Evolutionary conservation across 192 early-diverging fungal genomes (phyloP), one percentile per base, ranked within the genome.

Genomic region (Rhizoclosmatium sp.): DNA sequence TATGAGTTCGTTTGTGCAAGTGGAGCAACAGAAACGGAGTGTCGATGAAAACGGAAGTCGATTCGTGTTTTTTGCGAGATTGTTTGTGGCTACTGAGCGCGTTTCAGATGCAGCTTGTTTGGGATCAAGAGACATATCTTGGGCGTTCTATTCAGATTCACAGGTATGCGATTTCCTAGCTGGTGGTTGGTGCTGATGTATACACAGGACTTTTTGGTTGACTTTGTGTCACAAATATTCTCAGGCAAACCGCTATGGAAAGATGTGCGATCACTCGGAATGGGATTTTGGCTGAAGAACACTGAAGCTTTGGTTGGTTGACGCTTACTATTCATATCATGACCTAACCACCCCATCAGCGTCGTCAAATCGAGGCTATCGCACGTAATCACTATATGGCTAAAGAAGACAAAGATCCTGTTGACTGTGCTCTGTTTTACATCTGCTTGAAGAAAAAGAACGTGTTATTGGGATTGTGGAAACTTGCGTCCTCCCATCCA

Each of bases 71-170:
- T 85, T 88, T 73, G 76, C 93, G 59, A 79, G 91, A 84, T 86
- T 92, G 47, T 94, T 87, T 85, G 88, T 91, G 19, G 51, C 69
- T 3, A 71, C 48, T 39, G 41, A 56, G n/a, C 19, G 9, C 4
- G 41, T 19, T 21, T 10, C 16, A 21, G 69, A 75, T 16, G 44
- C 21, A 12, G 7, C 1, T 7, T 14, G 31, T 10, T 46, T 90
- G 31, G 68, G 73, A 2, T 65, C 82, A 9, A 21, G 95, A 47
- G 96, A 97, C 70, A 90, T 92, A 67, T 79, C 81, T 66, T 98
- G 95, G 95, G 98, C 93, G 3, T 87, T 92, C 46, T 94, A 94
- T 78, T 96, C 93, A 84, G 92, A 94, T 73, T 98, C 96, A 4
- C 97, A 98, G 86, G 93, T 91, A 84, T 72, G 49, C 14, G 45